Evolutionary conservation across 768 basidiomycete species (phyloP), one percentile per base, ranked within the genome.

Genomic region (Podaxis sp.): DNA sequence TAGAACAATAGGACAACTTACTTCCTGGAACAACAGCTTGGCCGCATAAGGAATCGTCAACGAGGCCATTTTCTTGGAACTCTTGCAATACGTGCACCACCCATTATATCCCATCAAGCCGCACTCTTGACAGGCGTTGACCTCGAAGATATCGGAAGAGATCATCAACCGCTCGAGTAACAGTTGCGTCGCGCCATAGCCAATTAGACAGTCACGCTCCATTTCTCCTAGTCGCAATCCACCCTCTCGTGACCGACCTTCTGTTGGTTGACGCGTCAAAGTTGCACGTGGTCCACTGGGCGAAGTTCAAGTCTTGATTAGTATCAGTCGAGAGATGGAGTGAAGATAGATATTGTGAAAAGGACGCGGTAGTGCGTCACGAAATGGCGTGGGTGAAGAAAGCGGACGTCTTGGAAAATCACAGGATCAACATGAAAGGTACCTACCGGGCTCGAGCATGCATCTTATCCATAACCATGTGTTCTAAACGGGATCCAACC

Each of bases 381-480:
- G 22, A 46, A 29, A 57, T 41, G 37, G 59, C 22, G 55, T 49
- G 50, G 27, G 43, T 59, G 52, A 54, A 37, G 36, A 38, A 58
- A n/a, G 40, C 24, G 41, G 57, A 49, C 38, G 57, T 25, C 19
- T 49, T 15, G 47, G 50, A 55, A 37, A 47, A 58, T 29, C 11
- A 49, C 17, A 22, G 27, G 37, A 55, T 56, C 40, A 56, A 60
- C 25, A 36, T 36, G 25, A 50, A 51, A 52, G 43, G 64, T 55
- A 69, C 81, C 68, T 73, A 89, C 93, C 94, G 90, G 55, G 97
- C 95, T 62, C 97, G 89, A 66, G 97, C 97, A 69, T 99, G 97
- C 97, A 99, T 99, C 82, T 99, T 99, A 82, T 99, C 97, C 89
- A 98, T 91, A 55, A 98, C 96, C 96, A 98, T 98, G 78, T 96